Conservation (phyloP, 1,139 yeast species). For the Hansenula sp. region DNA sequence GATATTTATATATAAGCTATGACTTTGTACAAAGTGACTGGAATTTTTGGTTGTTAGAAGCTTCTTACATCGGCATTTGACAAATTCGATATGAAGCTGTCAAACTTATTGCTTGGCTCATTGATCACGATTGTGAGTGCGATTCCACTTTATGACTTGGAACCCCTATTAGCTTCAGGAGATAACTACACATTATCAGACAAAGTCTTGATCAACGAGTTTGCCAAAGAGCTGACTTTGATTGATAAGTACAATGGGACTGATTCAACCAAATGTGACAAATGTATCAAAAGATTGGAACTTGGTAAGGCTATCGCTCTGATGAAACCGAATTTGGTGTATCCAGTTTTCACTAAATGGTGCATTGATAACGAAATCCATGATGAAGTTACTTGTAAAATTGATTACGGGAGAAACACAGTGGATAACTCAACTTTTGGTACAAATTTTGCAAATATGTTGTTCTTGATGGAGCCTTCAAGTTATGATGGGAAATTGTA, state of each 20-base stretch:
- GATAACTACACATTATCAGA: background rate
- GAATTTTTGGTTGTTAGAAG: too few relatives aligned
- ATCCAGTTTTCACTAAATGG: constrained; percentile 38
- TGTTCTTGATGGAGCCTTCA: constrained; percentile 42
- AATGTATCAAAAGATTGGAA: constrained; percentile 36
- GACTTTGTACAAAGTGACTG: too few relatives aligned
- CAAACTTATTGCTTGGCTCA: background rate
- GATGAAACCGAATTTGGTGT: constrained; percentile 38
- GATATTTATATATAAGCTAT: too few relatives aligned
- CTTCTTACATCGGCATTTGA: too few relatives aligned
- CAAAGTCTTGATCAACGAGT: background rate
- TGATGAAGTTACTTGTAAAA: constrained; percentile 24
- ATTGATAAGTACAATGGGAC: background rate
- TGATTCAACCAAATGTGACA: constrained; percentile 28
- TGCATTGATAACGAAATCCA: constrained; percentile 28
- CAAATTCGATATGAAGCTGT: background rate
- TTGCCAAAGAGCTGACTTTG: background rate
- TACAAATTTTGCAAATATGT: constrained; percentile 42
- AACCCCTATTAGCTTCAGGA: background rate
- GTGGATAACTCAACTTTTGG: constrained; percentile 31
- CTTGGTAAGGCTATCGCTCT: constrained; percentile 39
- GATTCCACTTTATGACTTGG: background rate
- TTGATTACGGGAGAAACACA: constrained; percentile 30
- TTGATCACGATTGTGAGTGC: background rate
- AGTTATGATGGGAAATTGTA: constrained; percentile 49